phyloP scores from a whole-genome alignment of 257 asterid genomes.

The Nicotiana obtusifolia region DNA sequence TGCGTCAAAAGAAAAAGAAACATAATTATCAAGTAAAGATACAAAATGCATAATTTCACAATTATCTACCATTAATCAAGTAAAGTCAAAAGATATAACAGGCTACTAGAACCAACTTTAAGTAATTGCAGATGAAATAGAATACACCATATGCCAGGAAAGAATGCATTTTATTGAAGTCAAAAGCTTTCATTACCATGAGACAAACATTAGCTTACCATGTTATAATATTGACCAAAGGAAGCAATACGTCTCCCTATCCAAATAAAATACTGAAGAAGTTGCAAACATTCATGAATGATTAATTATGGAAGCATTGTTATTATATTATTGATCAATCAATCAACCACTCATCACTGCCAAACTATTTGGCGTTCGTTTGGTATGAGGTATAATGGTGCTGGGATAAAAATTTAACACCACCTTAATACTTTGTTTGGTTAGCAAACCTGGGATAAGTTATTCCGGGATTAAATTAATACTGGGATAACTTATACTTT shows the following conservation, averaged over 20 bases:
- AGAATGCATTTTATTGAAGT: background rate
- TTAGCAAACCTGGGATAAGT: no score
- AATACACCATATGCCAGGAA: background rate
- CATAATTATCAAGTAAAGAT: background rate
- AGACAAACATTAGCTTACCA: background rate
- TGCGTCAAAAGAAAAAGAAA: constrained; percentile 29
- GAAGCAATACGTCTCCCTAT: background rate
- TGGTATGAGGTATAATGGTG: no score
- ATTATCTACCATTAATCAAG: background rate
- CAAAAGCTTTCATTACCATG: background rate
- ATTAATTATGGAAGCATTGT: background rate
- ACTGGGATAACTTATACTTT: no score
- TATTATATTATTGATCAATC: background rate
- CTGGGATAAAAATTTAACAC: no score
- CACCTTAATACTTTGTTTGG: no score
- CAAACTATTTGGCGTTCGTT: background rate
- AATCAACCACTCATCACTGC: background rate
- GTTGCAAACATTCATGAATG: background rate
- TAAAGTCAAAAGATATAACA: background rate
- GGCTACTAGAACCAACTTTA: background rate
- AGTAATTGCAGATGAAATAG: background rate
- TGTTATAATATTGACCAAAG: background rate
- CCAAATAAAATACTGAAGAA: background rate
- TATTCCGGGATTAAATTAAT: no score
- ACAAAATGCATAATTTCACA: background rate